Base-by-base conservation (phyloP, 495 filamentous ascomycete species). In the Annulohypoxylon stygium region DNA sequence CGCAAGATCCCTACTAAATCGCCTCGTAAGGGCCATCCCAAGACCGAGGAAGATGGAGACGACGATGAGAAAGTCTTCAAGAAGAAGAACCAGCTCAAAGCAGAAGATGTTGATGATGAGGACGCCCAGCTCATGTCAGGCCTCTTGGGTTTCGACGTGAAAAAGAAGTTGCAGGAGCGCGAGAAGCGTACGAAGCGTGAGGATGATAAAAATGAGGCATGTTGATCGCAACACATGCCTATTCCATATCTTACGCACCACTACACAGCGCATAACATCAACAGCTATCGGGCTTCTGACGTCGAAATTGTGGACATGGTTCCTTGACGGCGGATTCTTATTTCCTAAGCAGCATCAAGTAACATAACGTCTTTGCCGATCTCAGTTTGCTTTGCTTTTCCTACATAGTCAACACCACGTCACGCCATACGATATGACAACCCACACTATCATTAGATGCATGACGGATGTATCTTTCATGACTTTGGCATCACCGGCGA, bases 151-250 rank as follows among this genome's bases (percentile, higher is more conserved):
- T n/a, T 45, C 7, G 34, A 55, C 23, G 39, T 14, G 25, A 37
- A 63, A 8, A 43, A 26, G 23, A 26, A 65, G 36, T n/a, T 14
- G 8, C 43, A 61, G 62, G 34, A 50, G 9, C n/a, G 48, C 10
- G 37, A 61, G 20, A 23, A 23, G 20, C 20, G 20, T 23, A 23
- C 20, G 20, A 23, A 23, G 20, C 20, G 20, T 12, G 34, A 36
- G 4, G 55, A 23, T 4, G 33, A 58, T 37, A 26, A 58, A 8
- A 20, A 16, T 39, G 54, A 55, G 30, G 51, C 7, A 25, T 33
- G 53, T 18, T 36, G 3, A 14, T 36, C 26, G 18, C 23, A 14
- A 53, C 20, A 23, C 20, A 23, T 12, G 23, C 9, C 11, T 23
- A 30, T 41, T 10, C 10, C 18, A 2, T 8, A 25, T 23, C 12